Conservation (phyloP, 352 stramenopile species). For the Phytophthora hibernalis region DNA sequence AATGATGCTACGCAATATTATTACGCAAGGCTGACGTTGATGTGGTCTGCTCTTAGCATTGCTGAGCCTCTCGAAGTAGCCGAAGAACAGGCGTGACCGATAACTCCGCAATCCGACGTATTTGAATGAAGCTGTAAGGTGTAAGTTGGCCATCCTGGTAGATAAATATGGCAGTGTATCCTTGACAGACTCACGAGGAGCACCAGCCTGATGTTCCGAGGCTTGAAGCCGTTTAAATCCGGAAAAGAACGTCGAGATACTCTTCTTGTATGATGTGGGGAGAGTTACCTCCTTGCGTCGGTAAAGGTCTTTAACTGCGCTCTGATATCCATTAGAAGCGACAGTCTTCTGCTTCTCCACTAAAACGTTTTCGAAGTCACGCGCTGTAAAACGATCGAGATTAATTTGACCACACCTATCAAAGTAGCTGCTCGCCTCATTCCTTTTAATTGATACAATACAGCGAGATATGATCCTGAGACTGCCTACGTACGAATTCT, state of each 20-base stretch:
- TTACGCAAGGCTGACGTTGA: no score
- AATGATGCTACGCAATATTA: no score
- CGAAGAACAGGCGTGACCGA: no score
- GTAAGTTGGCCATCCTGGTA: no score
- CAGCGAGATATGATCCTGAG: no score
- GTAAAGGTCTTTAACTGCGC: constrained; percentile 5
- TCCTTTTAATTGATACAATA: background rate
- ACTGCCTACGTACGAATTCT: background rate
- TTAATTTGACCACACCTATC: constrained; percentile 1
- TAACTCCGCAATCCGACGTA: no score
- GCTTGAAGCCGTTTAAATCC: constrained; percentile 9
- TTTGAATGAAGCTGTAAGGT: no score
- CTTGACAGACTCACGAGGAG: constrained; percentile 7
- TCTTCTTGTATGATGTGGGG: constrained; percentile 1
- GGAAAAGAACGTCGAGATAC: no score
- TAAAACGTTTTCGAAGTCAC: constrained; percentile 1
- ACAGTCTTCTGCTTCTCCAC: constrained; percentile 7
- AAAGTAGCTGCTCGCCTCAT: background rate
- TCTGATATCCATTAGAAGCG: constrained; percentile 10
- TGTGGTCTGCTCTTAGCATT: no score
- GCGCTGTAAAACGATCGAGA: background rate
- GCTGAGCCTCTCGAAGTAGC: no score
- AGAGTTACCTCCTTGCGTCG: constrained; percentile 1
- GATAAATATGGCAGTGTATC: no score
- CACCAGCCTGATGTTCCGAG: background rate